phyloP scores from a whole-genome alignment of 2,329 filamentous ascomycete species.

The Myriosclerotinia curreyana region DNA sequence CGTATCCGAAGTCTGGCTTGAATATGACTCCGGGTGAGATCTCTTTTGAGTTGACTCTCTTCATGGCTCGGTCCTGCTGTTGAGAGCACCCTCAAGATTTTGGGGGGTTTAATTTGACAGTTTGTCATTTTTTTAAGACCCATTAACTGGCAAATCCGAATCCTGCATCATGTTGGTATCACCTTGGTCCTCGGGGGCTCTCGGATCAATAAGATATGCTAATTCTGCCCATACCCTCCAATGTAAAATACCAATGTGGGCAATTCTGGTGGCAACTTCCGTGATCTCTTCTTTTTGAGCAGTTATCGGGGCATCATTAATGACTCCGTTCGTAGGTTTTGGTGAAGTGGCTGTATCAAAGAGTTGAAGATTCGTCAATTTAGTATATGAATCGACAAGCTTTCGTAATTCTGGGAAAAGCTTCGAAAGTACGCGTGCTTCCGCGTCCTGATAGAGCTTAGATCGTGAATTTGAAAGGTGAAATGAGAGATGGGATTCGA shows the following conservation, averaged over 20 bases:
- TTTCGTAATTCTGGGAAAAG: constrained; percentile 36
- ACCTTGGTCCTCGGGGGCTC: constrained; percentile 31
- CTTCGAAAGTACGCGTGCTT: constrained; percentile 33
- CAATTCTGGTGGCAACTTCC: constrained; percentile 72
- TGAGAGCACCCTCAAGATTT: neutral
- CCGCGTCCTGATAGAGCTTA: constrained; percentile 35
- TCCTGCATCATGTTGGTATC: constrained; percentile 23
- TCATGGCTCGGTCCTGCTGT: neutral
- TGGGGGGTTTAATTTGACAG: neutral
- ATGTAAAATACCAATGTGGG: constrained; percentile 80
- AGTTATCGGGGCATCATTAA: constrained; percentile 3
- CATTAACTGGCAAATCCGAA: neutral
- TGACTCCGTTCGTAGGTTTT: constrained; percentile 23
- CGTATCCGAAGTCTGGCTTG: constrained; percentile 14
- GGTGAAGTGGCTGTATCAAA: constrained; percentile 39
- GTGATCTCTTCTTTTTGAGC: constrained; percentile 44
- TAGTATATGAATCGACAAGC: constrained; percentile 36
- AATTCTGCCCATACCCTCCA: constrained; percentile 85
- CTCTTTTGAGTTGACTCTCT: neutral
- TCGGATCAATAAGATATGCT: constrained; percentile 54
- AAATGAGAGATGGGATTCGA: constrained; percentile 37
- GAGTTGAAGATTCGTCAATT: constrained; percentile 37
- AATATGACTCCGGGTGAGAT: constrained; percentile 4
- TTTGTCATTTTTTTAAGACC: neutral
- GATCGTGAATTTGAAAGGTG: constrained; percentile 37